Evolutionary conservation across 192 early-diverging fungal genomes (phyloP), one percentile per base, ranked within the genome.

Genomic region (Gamsiella multidivaricata): DNA sequence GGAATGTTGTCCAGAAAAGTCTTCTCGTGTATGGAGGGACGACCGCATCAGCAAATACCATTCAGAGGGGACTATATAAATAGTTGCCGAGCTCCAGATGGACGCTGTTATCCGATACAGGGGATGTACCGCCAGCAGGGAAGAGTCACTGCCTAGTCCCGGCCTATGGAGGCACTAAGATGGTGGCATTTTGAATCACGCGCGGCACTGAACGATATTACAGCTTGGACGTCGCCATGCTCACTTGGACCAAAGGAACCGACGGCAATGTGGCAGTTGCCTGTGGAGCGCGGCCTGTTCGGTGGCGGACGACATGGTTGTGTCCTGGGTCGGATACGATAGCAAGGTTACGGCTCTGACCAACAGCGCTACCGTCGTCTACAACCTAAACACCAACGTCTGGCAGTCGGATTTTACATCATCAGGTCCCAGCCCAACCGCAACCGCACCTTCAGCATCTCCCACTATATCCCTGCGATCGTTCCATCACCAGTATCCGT

Each of bases 281-380:
- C 18, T 28, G 69, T 4, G 51, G 22, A 17, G 49, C 22, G 15
- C 37, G 12, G 52, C 28, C 32, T 61, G 69, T 45, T 49, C 57
- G 6, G 29, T 70, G n/a, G 33, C 68, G 14, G 61, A 70, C 31
- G 68, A 61, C 15, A 6, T 61, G 49, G 53, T 70, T 42, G 51
- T 61, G 1, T 22, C 39, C 12, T 61, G 59, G 59, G 59, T 58
- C 6, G 52, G 59, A 28, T 28, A 29, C 10, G 3, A 62, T 11
- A 53, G 52, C 41, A 15, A 53, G 15, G 14, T 28, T 20, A 36
- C 5, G 3, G 58, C 39, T 12, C 1, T 54, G n/a, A 61, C 50
- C 4, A 34, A 22, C 34, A 61, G 50, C 20, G 31, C 54, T 18
- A 61, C 58, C 3, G 20, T 53, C 9, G 31, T 70, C 31, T 70